Evolutionary conservation across 164 flowering plant genomes (phyloP), one percentile per base, ranked within the genome.

Genomic region (Liquidambar formosana): DNA sequence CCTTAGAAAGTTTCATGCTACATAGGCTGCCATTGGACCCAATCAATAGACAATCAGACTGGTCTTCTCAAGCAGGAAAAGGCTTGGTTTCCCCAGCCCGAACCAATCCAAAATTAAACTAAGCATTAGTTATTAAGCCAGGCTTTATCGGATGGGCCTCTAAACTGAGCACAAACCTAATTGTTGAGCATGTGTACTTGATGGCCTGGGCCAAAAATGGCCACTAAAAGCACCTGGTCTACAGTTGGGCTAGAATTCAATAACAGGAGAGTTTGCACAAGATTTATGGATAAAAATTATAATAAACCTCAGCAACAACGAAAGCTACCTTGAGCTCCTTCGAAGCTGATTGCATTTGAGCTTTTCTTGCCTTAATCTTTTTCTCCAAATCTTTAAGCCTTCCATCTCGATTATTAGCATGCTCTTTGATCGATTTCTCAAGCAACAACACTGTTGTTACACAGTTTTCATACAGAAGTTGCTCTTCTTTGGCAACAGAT

Each of bases 271-370:
- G 8, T 15, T 60, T 60, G 45, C 10, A 33, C 19, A 60, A 6
- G 12, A 38, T 33, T 8, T 16, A 60, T 3, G 8, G 22, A 10
- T 0, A n/a, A 28, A 25, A 19, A 45, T 18, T 23, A 25, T 8
- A 27, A 47, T 26, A 38, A 59, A 11, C 43, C 15, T 16, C 23
- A 57, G 23, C 9, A 70, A 54, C 14, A 38, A 9, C 28, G 48
- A 57, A 62, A 75, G 57, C 1, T 72, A 90, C 99, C 95, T 89
- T 93, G 65, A 96, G 88, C 63, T 92, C 91, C 80, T 89, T 93
- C 3, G 85, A 83, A 47, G 88, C 81, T 65, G 89, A 87, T 77
- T 89, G 95, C 91, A 93, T 82, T 68, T 90, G 80, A 61, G 77
- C 60, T 70, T 88, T 96, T 19, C 78, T 67, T 51, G 80, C 78